Evolutionary conservation across 106 monocot species (phyloP), one percentile per base, ranked within the genome.

Genomic region (Acorus calamus): DNA sequence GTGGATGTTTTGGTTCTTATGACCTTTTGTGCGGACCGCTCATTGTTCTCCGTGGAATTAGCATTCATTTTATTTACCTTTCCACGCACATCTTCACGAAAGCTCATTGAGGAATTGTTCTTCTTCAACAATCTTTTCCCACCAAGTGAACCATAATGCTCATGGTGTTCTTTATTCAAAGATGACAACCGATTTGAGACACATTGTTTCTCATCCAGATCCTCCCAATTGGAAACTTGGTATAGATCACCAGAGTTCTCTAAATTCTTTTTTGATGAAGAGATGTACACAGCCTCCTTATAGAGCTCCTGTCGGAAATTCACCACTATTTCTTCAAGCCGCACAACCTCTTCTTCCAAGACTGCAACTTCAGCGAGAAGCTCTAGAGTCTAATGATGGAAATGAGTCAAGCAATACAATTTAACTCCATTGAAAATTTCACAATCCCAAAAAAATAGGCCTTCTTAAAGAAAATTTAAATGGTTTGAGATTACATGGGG

Each of bases 331-430:
- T 91, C 91, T 79, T 98, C 96, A 9, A 98, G 87, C 51, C 91
- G 64, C 8, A 79, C 82, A 11, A 98, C 96, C 58, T 98, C 96
- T 62, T 98, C 96, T 53, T 98, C 96, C 60, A 98, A 66, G 2
- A 91, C 80, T 0, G 96, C 96, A 5, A 98, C 91, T 64, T 98
- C 96, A 14, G 87, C 96, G 6, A 98, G 73, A 61, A 98, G 91
- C 76, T 87, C 87, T 60, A 98, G 57, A 14, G 77, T 91, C 96
- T 87, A 28, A 28, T 28, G 28, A 28, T 28, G 28, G 28, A 28
- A 28, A 28, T 28, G 28, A 28, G 1, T 28, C 28, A 28, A 28
- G 28, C 28, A 28, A 28, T 28, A 28, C 28, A 28, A 28, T 28
- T 28, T 28, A 28, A 28, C 28, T 28, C 28, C 28, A 28, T 28